Conservation (phyloP, 1,139 yeast genomes). For the Candida sojae region DNA sequence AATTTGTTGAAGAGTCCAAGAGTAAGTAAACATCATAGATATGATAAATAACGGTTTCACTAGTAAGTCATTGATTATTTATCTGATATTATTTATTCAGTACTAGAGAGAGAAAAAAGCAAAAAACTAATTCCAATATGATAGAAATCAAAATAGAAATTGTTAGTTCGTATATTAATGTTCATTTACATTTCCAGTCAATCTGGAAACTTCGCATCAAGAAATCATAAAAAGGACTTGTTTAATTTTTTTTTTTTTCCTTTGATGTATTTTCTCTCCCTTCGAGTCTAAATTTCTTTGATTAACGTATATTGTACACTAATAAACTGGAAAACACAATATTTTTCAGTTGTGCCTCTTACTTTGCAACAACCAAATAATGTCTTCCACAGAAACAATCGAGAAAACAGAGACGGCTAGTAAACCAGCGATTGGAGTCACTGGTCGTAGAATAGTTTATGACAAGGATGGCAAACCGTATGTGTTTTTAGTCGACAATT, state of each 20-base stretch:
- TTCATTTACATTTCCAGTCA: neutral
- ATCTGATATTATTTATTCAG: too few relatives aligned
- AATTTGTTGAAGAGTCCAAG: conserved; percentile 12
- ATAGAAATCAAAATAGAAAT: neutral
- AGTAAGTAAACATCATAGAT: conserved; percentile 1
- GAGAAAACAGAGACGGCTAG: conserved; percentile 3
- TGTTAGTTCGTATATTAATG: neutral
- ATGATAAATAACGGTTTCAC: too few relatives aligned
- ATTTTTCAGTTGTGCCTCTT: neutral
- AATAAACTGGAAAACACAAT: too few relatives aligned
- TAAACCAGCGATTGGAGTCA: conserved; percentile 49
- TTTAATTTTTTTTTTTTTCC: neutral
- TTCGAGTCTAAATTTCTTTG: neutral
- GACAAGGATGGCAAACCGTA: conserved; percentile 93
- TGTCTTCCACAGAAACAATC: conserved; percentile 2
- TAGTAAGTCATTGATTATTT: too few relatives aligned
- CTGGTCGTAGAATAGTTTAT: conserved; percentile 72
- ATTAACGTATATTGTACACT: neutral
- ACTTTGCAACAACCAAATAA: neutral
- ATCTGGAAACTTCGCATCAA: conserved; percentile 1
- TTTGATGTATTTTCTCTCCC: neutral
- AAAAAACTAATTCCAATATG: neutral
- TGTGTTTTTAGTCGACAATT: conserved; percentile 23
- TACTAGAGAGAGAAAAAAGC: neutral
- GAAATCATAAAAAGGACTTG: neutral